phyloP scores from a whole-genome alignment of 78 protist genomes.

The Guillardia theta region DNA sequence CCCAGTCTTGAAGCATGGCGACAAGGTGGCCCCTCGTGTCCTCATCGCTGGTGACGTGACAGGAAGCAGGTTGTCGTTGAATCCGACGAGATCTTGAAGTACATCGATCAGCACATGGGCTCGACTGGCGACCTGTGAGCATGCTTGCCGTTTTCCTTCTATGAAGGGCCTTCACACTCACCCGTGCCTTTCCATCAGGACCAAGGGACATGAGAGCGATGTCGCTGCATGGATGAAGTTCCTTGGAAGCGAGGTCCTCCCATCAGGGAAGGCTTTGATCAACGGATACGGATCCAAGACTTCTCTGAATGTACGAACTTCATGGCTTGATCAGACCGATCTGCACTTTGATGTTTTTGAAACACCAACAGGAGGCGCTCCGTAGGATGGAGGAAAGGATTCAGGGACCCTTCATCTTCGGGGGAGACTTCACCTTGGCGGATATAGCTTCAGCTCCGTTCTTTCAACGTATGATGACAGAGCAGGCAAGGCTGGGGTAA shows the following conservation, averaged over 20 bases:
- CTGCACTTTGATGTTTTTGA: too few species aligned
- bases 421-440: too few species aligned
- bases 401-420: too few species aligned
- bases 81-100: not conserved
- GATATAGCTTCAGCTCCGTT: too few species aligned
- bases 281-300: not conserved
- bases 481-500: too few species aligned
- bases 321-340: too few species aligned
- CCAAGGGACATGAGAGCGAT: not conserved
- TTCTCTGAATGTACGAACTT: too few species aligned
- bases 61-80: not conserved
- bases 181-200: not conserved
- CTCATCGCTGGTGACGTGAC: not conserved
- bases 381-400: too few species aligned
- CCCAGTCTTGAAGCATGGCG: slow-evolving; percentile 7
- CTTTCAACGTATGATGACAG: too few species aligned
- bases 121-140: not conserved
- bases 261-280: not conserved
- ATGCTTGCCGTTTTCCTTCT: too few species aligned
- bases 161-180: not conserved
- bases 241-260: not conserved
- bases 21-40: too few species aligned
- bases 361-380: too few species aligned
- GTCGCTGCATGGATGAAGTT: not conserved
- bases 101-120: not conserved